Evolutionary conservation across 116 monocot genomes (phyloP).

Genomic region (Papilionanthe hybrid): DNA sequence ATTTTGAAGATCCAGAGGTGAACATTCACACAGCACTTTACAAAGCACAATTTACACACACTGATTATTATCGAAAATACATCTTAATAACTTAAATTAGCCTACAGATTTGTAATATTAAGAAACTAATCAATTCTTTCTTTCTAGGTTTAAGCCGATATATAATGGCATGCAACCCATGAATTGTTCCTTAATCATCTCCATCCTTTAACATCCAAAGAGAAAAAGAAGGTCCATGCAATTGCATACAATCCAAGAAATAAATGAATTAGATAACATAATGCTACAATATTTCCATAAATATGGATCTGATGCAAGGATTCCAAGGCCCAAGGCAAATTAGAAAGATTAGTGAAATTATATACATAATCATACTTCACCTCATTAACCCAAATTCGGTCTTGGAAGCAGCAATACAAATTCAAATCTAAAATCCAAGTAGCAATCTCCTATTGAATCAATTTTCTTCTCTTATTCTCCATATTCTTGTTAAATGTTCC

Average conservation of each 20-base stretch:
- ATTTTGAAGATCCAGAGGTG: too few species aligned
- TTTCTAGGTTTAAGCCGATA: background rate
- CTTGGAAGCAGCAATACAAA: background rate
- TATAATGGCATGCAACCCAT: background rate
- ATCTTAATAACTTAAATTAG: background rate
- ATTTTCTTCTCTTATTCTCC: too few species aligned
- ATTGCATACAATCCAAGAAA: background rate
- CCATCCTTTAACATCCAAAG: background rate
- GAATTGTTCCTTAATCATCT: background rate
- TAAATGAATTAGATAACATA: background rate
- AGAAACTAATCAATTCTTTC: background rate
- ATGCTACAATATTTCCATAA: background rate
- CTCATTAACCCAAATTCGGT: too few species aligned
- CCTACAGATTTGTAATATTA: background rate
- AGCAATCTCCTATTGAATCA: too few species aligned
- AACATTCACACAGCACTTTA: background rate
- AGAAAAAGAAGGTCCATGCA: background rate
- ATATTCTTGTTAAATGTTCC: too few species aligned
- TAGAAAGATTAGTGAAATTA: background rate
- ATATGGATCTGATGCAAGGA: background rate
- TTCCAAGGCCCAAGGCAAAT: background rate
- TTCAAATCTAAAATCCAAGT: background rate
- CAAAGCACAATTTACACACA: background rate
- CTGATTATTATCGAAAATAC: background rate
- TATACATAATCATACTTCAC: background rate